Conservation (phyloP, 2,329 filamentous ascomycete species). For the Cytospora mali region DNA sequence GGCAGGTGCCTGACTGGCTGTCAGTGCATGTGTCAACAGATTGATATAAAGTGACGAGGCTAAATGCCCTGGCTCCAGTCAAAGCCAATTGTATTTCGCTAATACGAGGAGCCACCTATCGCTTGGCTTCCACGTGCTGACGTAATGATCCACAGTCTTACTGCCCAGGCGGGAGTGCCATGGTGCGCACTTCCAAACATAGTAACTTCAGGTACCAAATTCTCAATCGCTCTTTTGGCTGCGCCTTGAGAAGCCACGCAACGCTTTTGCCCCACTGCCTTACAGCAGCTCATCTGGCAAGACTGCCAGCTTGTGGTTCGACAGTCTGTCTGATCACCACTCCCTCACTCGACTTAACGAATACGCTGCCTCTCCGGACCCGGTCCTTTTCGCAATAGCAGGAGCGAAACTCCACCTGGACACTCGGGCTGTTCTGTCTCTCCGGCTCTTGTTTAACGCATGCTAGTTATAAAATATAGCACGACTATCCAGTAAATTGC, state of each 20-base stretch:
- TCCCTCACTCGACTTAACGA: background rate
- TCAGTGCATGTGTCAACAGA: background rate
- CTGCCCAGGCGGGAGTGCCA: no score
- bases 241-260: constrained; percentile 15
- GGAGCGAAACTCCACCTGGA: background rate
- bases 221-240: background rate
- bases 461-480: background rate
- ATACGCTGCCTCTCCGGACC: no score
- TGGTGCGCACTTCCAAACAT: no score
- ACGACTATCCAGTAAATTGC: background rate
- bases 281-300: constrained; percentile 1
- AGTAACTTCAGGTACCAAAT: background rate
- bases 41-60: constrained; percentile 23
- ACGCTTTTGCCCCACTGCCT: constrained; percentile 15
- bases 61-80: constrained; percentile 4
- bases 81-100: constrained; percentile 14
- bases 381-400: background rate
- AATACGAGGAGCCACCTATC: constrained; percentile 11
- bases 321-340: background rate
- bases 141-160: background rate
- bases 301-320: background rate
- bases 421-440: background rate
- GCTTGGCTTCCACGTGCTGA: background rate
- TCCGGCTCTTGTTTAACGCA: background rate
- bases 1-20: constrained; percentile 13